Base-by-base conservation (phyloP, 768 basidiomycete genomes). In the Scleroderma bovista region DNA sequence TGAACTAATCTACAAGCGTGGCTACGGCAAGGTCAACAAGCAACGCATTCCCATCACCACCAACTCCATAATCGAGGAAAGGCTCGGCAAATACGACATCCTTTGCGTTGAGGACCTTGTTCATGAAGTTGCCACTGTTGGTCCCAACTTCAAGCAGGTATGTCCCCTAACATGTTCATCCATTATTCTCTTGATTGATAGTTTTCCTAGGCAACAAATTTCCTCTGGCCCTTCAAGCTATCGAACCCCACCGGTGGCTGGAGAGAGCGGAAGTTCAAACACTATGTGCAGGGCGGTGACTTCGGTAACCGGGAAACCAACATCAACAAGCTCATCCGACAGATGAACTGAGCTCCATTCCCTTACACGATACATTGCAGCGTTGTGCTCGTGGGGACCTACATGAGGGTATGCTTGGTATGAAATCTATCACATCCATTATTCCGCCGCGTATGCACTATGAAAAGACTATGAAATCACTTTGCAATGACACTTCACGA, bases 221-320 rank as follows among this genome's bases (percentile, higher is more conserved):
- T 95, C 84, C 85, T 98, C 47, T 98, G 94, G 94, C 96, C 96
- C 22, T 97, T 99, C 83, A 99, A 99, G 71, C 88, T 99, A 55
- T 97, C 93, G 64, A 97, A 97, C 83, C 95, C 96, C 49, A 97
- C 81, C 57, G 95, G 96, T 58, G 96, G 96, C 60, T 99, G 93
- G 95, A 86, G 92, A 75, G 84, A 81, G 68, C 83, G 93, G 69
- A 98, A 98, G 75, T 97, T 97, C 84, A 95, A 88, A 76, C 90
- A 93, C 76, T 96, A 78, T 68, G 82, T 96, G 53, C 81, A 93
- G 79, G 93, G 93, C 63, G 94, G 94, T 73, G 93, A 96, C 77
- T 89, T 93, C 69, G 96, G 96, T 72, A 84, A 97, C 79, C 86
- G 96, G 69, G 95, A 98, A 75, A 74, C 75, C 62, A 89, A 90